phyloP scores from a whole-genome alignment of 129 eudicot genomes.

The Saposhnikovia divaricata region DNA sequence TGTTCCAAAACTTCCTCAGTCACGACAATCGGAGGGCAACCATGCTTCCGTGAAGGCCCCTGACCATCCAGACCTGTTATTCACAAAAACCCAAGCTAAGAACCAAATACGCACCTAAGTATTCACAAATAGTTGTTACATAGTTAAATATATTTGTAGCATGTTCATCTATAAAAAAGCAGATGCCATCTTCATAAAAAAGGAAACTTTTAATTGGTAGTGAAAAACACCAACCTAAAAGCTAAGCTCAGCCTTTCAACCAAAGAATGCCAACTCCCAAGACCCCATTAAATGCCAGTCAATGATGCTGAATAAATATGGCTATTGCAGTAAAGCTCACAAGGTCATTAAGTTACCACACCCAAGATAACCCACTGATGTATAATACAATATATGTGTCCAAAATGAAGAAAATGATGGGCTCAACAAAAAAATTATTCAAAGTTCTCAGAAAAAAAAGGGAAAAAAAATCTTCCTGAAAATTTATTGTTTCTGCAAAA shows the following conservation, averaged over 20 bases:
- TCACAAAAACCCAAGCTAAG: too few relatives aligned
- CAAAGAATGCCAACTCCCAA: slow-evolving; percentile 56
- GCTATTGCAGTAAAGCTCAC: slow-evolving; percentile 22
- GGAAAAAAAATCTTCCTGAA: neutral
- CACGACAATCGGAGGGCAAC: too few relatives aligned
- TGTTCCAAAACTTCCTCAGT: too few relatives aligned
- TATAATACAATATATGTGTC: neutral
- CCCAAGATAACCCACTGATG: slow-evolving; percentile 7
- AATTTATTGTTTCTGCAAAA: slow-evolving; percentile 26
- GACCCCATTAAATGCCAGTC: slow-evolving; percentile 26
- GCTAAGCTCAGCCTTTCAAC: slow-evolving; percentile 41
- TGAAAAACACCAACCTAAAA: slow-evolving; percentile 47
- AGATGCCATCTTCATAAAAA: slow-evolving; percentile 60
- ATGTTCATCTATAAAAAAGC: slow-evolving; percentile 62
- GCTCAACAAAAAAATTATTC: neutral
- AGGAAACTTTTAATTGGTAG: slow-evolving; percentile 44
- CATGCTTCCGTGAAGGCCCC: too few relatives aligned
- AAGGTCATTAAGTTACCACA: slow-evolving; percentile 1
- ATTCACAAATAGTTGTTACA: too few relatives aligned
- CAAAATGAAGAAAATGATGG: neutral
- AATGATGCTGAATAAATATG: slow-evolving; percentile 20
- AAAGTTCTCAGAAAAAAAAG: too few relatives aligned
- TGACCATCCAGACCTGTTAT: too few relatives aligned
- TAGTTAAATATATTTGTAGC: slow-evolving; percentile 13
- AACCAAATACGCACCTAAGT: too few relatives aligned